Percentiles rank a stretch among this genome's conserved stretches.
phyloP scores from a whole-genome alignment of 441 rosid species.

The Dalechampia spathulata region DNA sequence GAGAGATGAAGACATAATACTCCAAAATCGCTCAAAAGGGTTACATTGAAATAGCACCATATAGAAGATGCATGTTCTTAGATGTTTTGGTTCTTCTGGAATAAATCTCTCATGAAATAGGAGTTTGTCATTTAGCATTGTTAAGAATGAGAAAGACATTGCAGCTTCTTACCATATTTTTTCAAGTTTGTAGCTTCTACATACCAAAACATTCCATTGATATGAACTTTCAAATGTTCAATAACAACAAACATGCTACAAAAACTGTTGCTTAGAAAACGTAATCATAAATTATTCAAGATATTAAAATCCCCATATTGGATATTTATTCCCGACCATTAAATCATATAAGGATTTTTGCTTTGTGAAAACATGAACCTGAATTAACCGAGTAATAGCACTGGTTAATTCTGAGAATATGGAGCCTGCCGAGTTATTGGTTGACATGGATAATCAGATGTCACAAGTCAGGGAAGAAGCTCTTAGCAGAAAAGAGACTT shows the following conservation, averaged over 20 bases:
- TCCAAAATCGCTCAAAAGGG: neutral
- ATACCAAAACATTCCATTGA: no score
- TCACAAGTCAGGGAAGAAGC: constrained; percentile 87
- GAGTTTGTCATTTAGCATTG: neutral
- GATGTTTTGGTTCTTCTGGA: constrained; percentile 4
- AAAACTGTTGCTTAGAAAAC: no score
- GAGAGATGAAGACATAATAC: constrained; percentile 13
- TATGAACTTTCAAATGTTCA: no score
- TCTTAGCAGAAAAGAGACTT: constrained; percentile 84
- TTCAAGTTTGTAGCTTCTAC: neutral
- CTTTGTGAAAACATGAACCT: no score
- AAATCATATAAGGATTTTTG: no score
- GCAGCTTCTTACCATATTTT: neutral
- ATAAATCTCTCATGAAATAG: neutral
- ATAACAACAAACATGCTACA: no score
- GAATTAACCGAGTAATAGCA: no score
- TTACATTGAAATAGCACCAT: neutral
- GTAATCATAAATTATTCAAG: no score
- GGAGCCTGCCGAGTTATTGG: constrained; percentile 81
- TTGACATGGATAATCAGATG: constrained; percentile 91
- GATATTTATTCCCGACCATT: no score
- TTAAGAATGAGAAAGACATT: neutral
- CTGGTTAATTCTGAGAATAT: constrained; percentile 72
- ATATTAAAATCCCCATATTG: no score
- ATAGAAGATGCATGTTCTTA: neutral